Evolutionary conservation across 345 rosid species (phyloP).

Genomic region (Dimocarpus longan): DNA sequence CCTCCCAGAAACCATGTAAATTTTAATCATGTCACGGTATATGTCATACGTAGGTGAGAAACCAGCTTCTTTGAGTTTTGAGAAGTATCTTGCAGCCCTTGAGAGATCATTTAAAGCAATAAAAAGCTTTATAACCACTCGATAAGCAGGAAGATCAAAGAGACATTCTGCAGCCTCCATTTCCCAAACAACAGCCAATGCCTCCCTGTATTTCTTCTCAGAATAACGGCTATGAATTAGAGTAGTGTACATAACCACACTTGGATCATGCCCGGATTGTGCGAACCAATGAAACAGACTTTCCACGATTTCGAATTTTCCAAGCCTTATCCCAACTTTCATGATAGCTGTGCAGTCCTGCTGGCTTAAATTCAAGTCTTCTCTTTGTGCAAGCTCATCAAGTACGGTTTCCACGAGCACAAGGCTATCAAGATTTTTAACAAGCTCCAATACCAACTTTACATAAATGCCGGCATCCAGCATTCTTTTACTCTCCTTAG

Average conservation of each 20-base stretch:
- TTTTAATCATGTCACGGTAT: constrained; percentile 51
- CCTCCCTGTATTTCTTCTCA: constrained; percentile 66
- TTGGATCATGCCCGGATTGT: constrained; percentile 55
- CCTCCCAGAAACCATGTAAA: constrained; percentile 60
- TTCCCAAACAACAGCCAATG: constrained; percentile 85
- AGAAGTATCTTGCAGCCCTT: constrained; percentile 75
- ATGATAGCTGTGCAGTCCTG: constrained; percentile 81
- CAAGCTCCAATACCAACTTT: constrained; percentile 74
- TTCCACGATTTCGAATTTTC: constrained; percentile 61
- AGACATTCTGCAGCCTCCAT: constrained; percentile 77
- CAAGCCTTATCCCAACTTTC: constrained; percentile 71
- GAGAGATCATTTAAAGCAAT: constrained; percentile 73
- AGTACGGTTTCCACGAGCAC: constrained; percentile 49
- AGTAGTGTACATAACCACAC: constrained; percentile 84
- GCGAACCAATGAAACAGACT: constrained; percentile 67
- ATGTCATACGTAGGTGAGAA: constrained; percentile 77
- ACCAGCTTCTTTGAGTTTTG: constrained; percentile 83
- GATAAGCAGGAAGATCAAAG: constrained; percentile 85
- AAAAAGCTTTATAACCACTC: constrained; percentile 73
- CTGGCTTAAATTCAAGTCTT: constrained; percentile 63
- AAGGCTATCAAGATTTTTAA: constrained; percentile 70
- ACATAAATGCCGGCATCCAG: constrained; percentile 66
- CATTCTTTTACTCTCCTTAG: constrained; percentile 54
- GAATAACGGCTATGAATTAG: constrained; percentile 70
- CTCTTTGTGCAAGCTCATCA: constrained; percentile 68